Conservation (phyloP, 768 basidiomycete genomes). For the Suillus placidus region DNA sequence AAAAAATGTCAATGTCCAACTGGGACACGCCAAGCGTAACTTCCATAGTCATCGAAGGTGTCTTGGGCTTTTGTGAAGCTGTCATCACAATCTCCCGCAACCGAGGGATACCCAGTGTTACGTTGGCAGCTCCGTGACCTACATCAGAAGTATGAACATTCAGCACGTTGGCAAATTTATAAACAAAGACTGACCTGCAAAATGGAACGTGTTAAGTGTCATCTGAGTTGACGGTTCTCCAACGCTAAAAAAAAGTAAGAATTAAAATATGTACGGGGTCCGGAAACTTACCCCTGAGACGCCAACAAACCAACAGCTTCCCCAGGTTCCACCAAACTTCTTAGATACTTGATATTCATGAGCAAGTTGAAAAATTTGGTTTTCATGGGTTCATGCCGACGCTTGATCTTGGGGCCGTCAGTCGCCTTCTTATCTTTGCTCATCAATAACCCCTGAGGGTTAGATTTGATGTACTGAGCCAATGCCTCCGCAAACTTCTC, state of each 20-base stretch:
- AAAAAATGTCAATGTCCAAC: conserved; percentile 71
- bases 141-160: conserved; percentile 12
- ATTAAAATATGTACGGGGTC: conserved; percentile 3
- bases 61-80: conserved; percentile 92
- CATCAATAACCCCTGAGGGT: conserved; percentile 59
- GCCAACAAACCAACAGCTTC: conserved; percentile 98
- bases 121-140: conserved; percentile 99
- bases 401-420: conserved; percentile 41
- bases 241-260: conserved; percentile 54
- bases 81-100: conserved; percentile 99
- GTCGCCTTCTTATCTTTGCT: conserved; percentile 44
- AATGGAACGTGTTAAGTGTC: conserved; percentile 99
- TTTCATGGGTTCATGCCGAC: conserved; percentile 49
- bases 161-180: neutral
- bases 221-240: conserved; percentile 99
- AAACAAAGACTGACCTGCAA: conserved; percentile 70
- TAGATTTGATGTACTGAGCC: conserved; percentile 75
- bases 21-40: conserved; percentile 55
- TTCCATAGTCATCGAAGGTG: conserved; percentile 93
- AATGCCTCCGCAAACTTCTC: conserved; percentile 87
- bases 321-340: conserved; percentile 92
- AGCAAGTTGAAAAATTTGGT: conserved; percentile 70
- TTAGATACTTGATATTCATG: conserved; percentile 92
- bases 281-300: conserved; percentile 81
- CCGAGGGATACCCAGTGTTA: conserved; percentile 98